These are phyloP conservation scores for Candida sp. DNA, from an alignment of 1,139 yeast species.

Conservation along the genomic window DNA sequence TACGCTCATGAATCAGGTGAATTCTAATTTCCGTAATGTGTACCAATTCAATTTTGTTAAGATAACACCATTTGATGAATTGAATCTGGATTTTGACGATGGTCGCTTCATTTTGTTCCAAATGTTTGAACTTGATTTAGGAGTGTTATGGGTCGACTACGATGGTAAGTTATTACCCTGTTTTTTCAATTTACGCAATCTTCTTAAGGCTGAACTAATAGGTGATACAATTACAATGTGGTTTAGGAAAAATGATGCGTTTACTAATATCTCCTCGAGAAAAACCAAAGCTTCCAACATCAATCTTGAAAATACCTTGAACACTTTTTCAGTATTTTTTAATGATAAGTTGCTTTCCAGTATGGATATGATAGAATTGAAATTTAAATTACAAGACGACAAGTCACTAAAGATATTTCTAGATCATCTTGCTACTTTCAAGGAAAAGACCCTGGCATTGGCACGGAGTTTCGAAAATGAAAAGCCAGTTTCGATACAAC, in stretches of 20 bases:
- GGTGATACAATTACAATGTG: not conserved
- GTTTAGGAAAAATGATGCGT: not conserved
- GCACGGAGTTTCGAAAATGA: not conserved
- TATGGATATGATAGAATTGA: not conserved
- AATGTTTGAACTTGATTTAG: constrained; percentile 3
- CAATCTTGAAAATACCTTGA: not conserved
- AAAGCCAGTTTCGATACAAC: not conserved
- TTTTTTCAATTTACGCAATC: not conserved
- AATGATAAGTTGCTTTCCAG: not conserved
- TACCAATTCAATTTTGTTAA: constrained; percentile 5
- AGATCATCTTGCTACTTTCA: not conserved
- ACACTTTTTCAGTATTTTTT: not conserved
- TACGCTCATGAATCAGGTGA: constrained; percentile 2
- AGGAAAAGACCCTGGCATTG: not conserved
- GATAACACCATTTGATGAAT: not conserved
- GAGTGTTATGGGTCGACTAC: not conserved
- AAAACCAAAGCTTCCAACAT: not conserved
- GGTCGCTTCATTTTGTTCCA: constrained; percentile 7
- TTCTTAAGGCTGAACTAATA: not conserved
- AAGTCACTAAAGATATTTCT: not conserved
- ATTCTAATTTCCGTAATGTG: constrained; percentile 5
- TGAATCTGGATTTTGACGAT: constrained; percentile 4
- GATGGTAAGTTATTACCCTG: not conserved
- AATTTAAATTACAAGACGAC: not conserved
- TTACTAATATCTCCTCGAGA: not conserved